These are phyloP conservation scores for Flaveria brownii DNA, from an alignment of 129 eudicot species.

Conservation along the genomic window DNA sequence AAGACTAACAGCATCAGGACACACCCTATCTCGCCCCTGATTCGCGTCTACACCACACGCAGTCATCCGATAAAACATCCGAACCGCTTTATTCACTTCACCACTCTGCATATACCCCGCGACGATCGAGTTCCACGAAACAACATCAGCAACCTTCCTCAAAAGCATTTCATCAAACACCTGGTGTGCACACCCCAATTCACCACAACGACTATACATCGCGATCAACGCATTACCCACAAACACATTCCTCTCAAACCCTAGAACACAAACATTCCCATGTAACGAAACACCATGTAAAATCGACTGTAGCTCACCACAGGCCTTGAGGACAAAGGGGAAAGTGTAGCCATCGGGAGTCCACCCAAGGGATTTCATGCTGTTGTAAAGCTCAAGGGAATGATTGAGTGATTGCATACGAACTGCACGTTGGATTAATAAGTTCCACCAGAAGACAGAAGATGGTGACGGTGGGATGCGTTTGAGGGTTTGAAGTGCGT, in stretches of 20 bases:
- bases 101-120: constrained; percentile 57
- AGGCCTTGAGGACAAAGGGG: constrained; percentile 69
- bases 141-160: constrained; percentile 42
- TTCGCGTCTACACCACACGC: too few relatives aligned
- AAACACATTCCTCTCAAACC: constrained; percentile 59
- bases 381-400: constrained; percentile 39
- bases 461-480: constrained; percentile 41
- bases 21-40: not conserved
- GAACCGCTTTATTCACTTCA: constrained; percentile 37
- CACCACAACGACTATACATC: constrained; percentile 70
- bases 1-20: constrained; percentile 69
- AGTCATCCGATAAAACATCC: constrained; percentile 59
- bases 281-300: constrained; percentile 45
- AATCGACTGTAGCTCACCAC: constrained; percentile 45
- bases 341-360: constrained; percentile 65
- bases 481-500: constrained; percentile 43
- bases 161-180: constrained; percentile 65
- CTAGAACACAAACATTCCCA: constrained; percentile 35
- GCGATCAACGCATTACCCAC: constrained; percentile 60
- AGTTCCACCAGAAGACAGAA: constrained; percentile 59
- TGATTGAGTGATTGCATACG: constrained; percentile 15
- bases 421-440: constrained; percentile 43
- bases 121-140: constrained; percentile 83
- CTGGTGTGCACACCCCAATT: constrained; percentile 43
- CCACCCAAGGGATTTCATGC: constrained; percentile 52